Base-by-base conservation (phyloP, 106 monocot species). In the Dioscorea alata region DNA sequence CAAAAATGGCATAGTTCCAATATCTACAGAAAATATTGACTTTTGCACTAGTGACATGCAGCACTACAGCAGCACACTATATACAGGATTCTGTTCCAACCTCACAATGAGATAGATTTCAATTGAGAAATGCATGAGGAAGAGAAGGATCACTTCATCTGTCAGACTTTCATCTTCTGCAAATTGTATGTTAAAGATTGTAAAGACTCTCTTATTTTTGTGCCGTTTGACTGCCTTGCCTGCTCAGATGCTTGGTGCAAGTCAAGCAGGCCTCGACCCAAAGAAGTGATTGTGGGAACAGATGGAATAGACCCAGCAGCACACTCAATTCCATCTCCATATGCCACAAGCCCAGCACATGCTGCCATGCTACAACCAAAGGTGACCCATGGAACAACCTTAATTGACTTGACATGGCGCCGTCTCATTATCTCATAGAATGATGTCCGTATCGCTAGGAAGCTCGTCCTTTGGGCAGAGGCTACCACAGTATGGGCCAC, bases 401-500 rank as follows among this genome's bases (percentile, higher is more conserved):
- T 64, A 19, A 81, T 56, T 23, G 80, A 69, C 10, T 70, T 70
- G 8, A 63, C 52, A 64, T 61, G 59, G 8, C 85, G 42, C 63
- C 73, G 79, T 70, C 89, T 86, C 97, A 92, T 92, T 74, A 99
- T 92, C 63, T 90, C 84, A 23, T 89, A 90, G 63, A 99, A 90
- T 52, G 97, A 72, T 14, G 87, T 87, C 15, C 86, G 49, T 68
- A 99, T 92, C 2, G 97, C 87, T 60, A 87, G 65, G 60, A 99
- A 78, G 61, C 97, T 99, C 13, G 89, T 89, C 48, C 84, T 86
- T 53, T 99, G 81, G 15, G 79, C 79, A 13, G 79, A 84, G 4
- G 87, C 65, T 65, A 90, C 83, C 50, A 90, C n/a, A 63, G 71
- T 48, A 65, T 99, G 97, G 0, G 89, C 79, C 63, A 92, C 75